Evolutionary conservation across 345 rosid species (phyloP), one percentile per base, ranked within the genome.

Genomic region (Leavenworthia alabamica): DNA sequence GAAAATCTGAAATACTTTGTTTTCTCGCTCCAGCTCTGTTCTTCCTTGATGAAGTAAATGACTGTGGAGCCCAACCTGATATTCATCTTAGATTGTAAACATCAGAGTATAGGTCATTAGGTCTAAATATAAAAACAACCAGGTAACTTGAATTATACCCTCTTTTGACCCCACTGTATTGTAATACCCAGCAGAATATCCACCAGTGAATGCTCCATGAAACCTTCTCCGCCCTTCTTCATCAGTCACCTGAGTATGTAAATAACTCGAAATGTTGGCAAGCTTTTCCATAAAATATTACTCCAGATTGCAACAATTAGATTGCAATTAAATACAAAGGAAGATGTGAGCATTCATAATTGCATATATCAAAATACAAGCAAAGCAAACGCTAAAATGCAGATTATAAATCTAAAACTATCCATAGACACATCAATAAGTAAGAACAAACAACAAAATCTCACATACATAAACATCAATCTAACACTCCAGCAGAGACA

Each of bases 181-280:
- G 60, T 82, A 93, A 78, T 85, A 93, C 51, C 99, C 96, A 77
- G 99, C 92, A 64, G 99, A 87, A 66, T 57, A 93, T 60, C 99
- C 99, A 49, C 97, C 99, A 1, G 94, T 85, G 82, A 86, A 93
- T 44, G 99, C 99, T 52, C 99, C 99, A 74, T 93, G 97, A 72
- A 93, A 87, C 71, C 96, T 87, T 76, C 97, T 84, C 35, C 97
- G 73, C 31, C 99, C 97, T 80, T 89, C 99, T 79, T 89, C 97
- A 74, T 93, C 99, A 66, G 73, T 85, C 64, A 87, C 99, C 99
- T 93, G 76, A 48, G 71, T 10, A 71, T 51, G 32, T 6, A 4
- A 9, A 49, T 6, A 71, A 44, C 63, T 43, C 46, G 9, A 32
- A 43, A 45, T 29, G 5, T 61, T 50, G 49, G 15, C 41, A n/a